Base-by-base conservation (phyloP, 2,329 filamentous ascomycete species). In the Fusarium longipes region DNA sequence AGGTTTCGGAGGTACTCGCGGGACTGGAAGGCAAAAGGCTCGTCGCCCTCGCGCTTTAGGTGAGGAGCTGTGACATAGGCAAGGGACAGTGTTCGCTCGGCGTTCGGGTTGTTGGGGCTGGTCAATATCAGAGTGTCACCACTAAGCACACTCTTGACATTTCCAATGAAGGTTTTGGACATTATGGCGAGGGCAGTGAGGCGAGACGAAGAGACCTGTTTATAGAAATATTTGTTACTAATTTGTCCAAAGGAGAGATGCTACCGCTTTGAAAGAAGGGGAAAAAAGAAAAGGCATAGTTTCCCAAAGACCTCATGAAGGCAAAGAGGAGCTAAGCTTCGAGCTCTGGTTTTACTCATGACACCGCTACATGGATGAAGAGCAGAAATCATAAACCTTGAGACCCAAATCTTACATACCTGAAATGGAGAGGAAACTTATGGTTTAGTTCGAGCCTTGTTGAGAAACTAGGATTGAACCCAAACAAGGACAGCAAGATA, bases 21-120 rank as follows among this genome's bases (percentile, higher is more conserved):
- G 62, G 96, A 97, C 80, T 96, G 91, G 80, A 97, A 99, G 59
- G 93, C 93, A 76, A 91, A 96, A 35, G 91, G 89, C 86, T 97
- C 94, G 75, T 97, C 95, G 58, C 92, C 93, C 72, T 97, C 94
- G 79, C 93, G 90, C 82, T 86, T 90, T 78, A 97, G 78, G 76
- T 94, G 90, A 5, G 96, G 96, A 48, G 94, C 93, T 60, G 90
- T 91, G 71, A 98, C 93, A 81, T 93, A 98, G 73, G 96, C 96
- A 68, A 99, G 85, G 75, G 93, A 97, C 73, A 99, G 86, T 51
- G 87, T 92, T 74, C 93, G 91, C 82, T 98, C 96, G 79, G 91
- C 88, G 68, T 88, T 85, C 33, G 92, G 91, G 77, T 96, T 94
- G 79, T 89, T 90, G 76, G 92, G 85, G 80, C 92, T 93, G 73